Conservation (phyloP, 148 eudicot genomes). For the Rhododendron ovatum region DNA sequence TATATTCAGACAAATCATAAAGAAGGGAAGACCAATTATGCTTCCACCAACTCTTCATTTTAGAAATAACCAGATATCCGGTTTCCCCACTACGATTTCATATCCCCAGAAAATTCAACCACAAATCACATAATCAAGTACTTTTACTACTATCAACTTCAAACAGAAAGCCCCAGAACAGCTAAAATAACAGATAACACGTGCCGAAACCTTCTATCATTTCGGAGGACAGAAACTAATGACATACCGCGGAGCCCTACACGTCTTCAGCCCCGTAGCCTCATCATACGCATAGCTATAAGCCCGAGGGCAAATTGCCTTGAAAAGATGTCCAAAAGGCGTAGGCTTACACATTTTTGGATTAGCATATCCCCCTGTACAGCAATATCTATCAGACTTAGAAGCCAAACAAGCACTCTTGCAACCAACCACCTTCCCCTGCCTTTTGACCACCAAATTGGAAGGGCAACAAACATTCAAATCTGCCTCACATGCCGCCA, state of each 20-base stretch:
- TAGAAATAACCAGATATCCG: neutral
- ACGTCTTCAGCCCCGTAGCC: conserved; percentile 47
- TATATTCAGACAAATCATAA: neutral
- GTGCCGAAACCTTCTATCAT: neutral
- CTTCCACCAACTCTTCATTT: neutral
- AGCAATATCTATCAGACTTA: conserved; percentile 37
- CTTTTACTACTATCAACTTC: neutral
- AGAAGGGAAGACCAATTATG: neutral
- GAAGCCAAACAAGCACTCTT: conserved; percentile 74
- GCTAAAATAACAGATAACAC: too few relatives aligned
- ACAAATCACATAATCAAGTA: neutral
- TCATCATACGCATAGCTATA: conserved; percentile 57
- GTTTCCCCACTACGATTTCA: neutral
- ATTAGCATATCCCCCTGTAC: conserved; percentile 40
- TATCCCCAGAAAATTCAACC: neutral
- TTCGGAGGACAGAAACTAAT: conserved; percentile 46
- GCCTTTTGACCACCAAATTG: conserved; percentile 32
- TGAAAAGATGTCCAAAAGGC: conserved; percentile 35
- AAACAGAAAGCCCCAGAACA: neutral
- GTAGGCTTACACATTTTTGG: conserved; percentile 43
- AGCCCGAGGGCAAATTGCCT: conserved; percentile 56
- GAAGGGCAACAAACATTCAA: conserved; percentile 56
- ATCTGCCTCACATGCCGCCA: conserved; percentile 59
- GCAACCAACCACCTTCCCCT: conserved; percentile 63
- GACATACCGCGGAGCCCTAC: conserved; percentile 56